phyloP scores from a whole-genome alignment of 129 eudicot genomes.

The Smallanthus sonchifolius region DNA sequence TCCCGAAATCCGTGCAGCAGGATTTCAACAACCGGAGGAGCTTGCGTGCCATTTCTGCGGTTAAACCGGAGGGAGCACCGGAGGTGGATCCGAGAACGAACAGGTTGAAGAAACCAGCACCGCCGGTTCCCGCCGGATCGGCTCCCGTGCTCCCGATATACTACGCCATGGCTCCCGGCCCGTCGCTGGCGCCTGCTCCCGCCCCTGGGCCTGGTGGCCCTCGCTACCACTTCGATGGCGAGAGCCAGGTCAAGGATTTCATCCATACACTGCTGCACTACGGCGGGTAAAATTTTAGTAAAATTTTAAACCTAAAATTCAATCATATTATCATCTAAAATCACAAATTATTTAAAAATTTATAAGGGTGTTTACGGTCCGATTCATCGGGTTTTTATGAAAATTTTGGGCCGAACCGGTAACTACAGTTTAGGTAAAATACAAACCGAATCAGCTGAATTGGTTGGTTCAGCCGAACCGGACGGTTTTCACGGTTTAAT shows the following conservation, averaged over 20 bases:
- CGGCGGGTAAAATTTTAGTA: slow-evolving; percentile 39
- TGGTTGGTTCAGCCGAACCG: too few relatives aligned
- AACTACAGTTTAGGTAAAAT: too few relatives aligned
- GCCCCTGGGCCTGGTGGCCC: slow-evolving; percentile 98
- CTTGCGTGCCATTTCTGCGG: slow-evolving; percentile 46
- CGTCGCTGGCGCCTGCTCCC: slow-evolving; percentile 85
- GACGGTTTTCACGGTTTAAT: too few relatives aligned
- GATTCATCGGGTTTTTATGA: too few relatives aligned
- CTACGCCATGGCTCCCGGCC: slow-evolving; percentile 90
- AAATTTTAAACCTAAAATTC: background rate
- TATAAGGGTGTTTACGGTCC: too few relatives aligned
- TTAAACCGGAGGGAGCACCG: slow-evolving; percentile 51
- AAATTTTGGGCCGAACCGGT: too few relatives aligned
- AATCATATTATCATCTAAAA: slow-evolving; percentile 1
- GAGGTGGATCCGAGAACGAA: slow-evolving; percentile 54
- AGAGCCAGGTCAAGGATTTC: slow-evolving; percentile 85
- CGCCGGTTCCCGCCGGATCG: slow-evolving; percentile 53
- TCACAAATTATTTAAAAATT: background rate
- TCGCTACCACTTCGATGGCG: slow-evolving; percentile 82
- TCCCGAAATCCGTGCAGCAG: slow-evolving; percentile 44
- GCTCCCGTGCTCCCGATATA: slow-evolving; percentile 72
- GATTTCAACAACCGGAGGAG: slow-evolving; percentile 49
- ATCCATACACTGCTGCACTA: slow-evolving; percentile 72
- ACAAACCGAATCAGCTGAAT: too few relatives aligned
- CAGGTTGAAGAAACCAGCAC: slow-evolving; percentile 42